phyloP scores from a whole-genome alignment of 768 basidiomycete species.

The Obba rivulosa region DNA sequence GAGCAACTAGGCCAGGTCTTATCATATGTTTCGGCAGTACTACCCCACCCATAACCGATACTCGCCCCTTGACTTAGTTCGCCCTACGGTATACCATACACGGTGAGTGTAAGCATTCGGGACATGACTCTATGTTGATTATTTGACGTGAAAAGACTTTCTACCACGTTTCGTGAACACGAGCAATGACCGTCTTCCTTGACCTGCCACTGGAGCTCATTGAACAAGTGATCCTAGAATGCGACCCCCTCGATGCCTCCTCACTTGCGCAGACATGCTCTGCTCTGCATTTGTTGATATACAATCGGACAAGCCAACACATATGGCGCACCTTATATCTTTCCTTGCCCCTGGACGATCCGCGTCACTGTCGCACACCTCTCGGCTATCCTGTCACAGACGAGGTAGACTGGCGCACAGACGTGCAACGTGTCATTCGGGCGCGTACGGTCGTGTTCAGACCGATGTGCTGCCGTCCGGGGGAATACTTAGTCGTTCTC shows the following conservation, averaged over 20 bases:
- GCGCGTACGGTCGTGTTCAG: conserved; percentile 42
- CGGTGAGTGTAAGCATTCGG: no score
- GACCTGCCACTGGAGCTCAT: conserved; percentile 53
- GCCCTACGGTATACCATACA: no score
- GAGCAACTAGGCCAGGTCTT: no score
- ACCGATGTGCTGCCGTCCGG: conserved; percentile 29
- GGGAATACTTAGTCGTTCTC: conserved; percentile 40
- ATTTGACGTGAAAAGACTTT: no score
- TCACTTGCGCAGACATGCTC: conserved; percentile 46
- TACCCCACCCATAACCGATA: no score
- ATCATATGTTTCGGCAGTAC: no score
- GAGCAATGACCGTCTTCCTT: conserved; percentile 1
- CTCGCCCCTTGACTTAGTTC: no score
- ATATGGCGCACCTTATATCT: conserved; percentile 66
- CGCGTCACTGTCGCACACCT: conserved; percentile 40
- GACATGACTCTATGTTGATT: no score
- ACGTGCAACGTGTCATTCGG: conserved; percentile 51
- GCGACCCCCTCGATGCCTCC: conserved; percentile 60
- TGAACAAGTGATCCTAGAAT: conserved; percentile 49
- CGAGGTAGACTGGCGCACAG: conserved; percentile 40
- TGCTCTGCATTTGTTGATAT: conserved; percentile 38
- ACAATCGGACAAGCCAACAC: conserved; percentile 40
- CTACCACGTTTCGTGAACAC: no score
- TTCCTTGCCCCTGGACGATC: conserved; percentile 58
- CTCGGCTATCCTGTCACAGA: conserved; percentile 18